Percentiles rank a stretch among this genome's conserved stretches.
Evolutionary conservation across 2,329 filamentous ascomycete species (phyloP).

Genomic region (Grosmannia clavigera): DNA sequence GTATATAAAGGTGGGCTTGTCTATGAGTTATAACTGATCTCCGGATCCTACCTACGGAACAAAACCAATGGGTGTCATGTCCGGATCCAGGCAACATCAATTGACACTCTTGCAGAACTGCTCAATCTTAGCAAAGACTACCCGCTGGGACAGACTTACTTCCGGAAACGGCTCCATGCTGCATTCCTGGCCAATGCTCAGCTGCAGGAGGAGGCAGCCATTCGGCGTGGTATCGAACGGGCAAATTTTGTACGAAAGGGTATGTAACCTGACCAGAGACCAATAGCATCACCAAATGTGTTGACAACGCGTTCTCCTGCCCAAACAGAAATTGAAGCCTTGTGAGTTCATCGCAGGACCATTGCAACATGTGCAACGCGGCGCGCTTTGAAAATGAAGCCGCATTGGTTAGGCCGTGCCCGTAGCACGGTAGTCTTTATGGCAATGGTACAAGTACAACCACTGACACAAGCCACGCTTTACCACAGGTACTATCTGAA

Average conservation of each 20-base stretch:
- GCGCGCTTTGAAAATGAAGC: too few relatives aligned
- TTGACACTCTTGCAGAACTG: constrained; percentile 45
- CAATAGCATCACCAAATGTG: not conserved
- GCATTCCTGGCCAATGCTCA: constrained; percentile 69
- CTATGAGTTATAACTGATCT: not conserved
- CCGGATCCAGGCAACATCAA: too few relatives aligned
- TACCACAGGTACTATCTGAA: constrained; percentile 74
- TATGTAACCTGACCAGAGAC: constrained; percentile 19
- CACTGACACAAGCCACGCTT: constrained; percentile 6
- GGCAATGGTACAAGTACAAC: not conserved
- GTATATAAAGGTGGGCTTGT: constrained; percentile 67
- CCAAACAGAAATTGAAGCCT: constrained; percentile 66
- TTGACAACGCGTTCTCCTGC: not conserved
- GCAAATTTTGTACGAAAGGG: constrained; percentile 90
- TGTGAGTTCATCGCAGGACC: constrained; percentile 49
- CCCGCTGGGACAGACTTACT: constrained; percentile 71
- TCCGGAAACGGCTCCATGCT: constrained; percentile 66
- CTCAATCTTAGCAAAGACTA: constrained; percentile 78
- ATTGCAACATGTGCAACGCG: too few relatives aligned
- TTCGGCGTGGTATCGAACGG: constrained; percentile 59
- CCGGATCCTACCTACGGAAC: not conserved
- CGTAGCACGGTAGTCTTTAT: too few relatives aligned
- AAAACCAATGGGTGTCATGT: not conserved
- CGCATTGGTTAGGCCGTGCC: too few relatives aligned
- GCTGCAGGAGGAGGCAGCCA: constrained; percentile 60